Conservation (phyloP, 768 basidiomycete genomes). For the Artomyces pyxidatus region DNA sequence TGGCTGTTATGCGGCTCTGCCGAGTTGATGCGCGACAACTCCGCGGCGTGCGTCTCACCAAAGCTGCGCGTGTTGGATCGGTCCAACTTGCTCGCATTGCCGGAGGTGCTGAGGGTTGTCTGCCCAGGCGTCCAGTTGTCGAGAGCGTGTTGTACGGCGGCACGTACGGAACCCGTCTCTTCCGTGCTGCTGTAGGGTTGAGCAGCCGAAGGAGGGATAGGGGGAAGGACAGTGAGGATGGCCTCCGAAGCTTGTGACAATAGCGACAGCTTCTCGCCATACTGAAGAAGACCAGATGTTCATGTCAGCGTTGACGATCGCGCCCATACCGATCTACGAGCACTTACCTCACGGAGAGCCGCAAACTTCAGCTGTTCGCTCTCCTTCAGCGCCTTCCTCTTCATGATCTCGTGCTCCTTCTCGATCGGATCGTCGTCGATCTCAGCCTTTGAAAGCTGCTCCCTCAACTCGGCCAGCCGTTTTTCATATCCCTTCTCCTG, state of each 20-base stretch:
- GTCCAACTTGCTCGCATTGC: slow-evolving; percentile 43
- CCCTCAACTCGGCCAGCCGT: slow-evolving; percentile 61
- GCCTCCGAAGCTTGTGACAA: slow-evolving; percentile 63
- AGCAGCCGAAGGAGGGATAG: slow-evolving; percentile 50
- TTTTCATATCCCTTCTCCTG: slow-evolving; percentile 57
- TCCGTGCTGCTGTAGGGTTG: slow-evolving; percentile 55
- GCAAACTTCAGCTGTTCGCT: slow-evolving; percentile 76
- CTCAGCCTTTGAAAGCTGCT: slow-evolving; percentile 60
- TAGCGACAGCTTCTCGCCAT: slow-evolving; percentile 71
- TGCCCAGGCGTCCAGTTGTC: slow-evolving; percentile 72
- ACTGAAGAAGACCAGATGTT: slow-evolving; percentile 33
- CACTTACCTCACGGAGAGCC: slow-evolving; percentile 70
- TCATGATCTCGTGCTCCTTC: slow-evolving; percentile 61
- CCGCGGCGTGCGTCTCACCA: slow-evolving; percentile 74
- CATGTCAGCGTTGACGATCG: slow-evolving; percentile 4
- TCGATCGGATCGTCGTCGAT: slow-evolving; percentile 57
- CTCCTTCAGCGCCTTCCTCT: slow-evolving; percentile 68
- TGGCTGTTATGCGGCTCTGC: slow-evolving; percentile 17
- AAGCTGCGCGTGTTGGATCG: slow-evolving; percentile 76
- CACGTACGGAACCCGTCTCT: slow-evolving; percentile 61
- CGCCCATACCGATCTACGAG: background rate
- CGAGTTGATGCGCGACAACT: slow-evolving; percentile 51
- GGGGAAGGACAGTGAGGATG: slow-evolving; percentile 54
- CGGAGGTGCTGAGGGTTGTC: slow-evolving; percentile 34
- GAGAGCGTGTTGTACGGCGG: slow-evolving; percentile 67